These are phyloP conservation scores for Orbilia quercus DNA, from an alignment of 2,329 filamentous ascomycete genomes.

Conservation along the genomic window DNA sequence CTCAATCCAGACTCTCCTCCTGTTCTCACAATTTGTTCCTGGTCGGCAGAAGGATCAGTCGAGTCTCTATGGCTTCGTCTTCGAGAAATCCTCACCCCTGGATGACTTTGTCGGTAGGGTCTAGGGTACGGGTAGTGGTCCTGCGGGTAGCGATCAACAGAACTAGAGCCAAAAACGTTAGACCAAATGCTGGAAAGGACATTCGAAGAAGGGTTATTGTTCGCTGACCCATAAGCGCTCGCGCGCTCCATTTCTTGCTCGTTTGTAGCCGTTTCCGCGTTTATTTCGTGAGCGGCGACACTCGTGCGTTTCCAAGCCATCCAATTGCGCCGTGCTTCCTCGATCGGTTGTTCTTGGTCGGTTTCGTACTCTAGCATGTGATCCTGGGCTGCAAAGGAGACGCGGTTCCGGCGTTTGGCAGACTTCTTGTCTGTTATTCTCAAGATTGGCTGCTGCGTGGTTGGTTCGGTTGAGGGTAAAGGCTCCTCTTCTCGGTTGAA, in stretches of 20 bases:
- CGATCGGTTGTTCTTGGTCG: slow-evolving; percentile 20
- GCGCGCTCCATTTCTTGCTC: slow-evolving; percentile 7
- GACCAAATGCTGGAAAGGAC: not conserved
- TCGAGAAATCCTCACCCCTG: not conserved
- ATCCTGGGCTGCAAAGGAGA: slow-evolving; percentile 37
- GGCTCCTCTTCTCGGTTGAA: not conserved
- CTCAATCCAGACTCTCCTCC: not conserved
- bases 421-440: not conserved
- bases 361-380: slow-evolving; percentile 20
- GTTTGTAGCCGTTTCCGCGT: not conserved
- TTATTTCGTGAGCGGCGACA: not conserved
- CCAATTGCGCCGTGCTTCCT: slow-evolving; percentile 23
- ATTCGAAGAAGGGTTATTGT: not conserved
- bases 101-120: not conserved
- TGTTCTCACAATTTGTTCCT: not conserved
- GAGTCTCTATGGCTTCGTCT: not conserved
- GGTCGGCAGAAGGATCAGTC: not conserved
- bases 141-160: not conserved
- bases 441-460: slow-evolving; percentile 7
- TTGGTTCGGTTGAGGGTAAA: not conserved
- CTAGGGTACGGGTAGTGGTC: not conserved
- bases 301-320: slow-evolving; percentile 5
- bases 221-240: slow-evolving; percentile 10
- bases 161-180: not conserved
- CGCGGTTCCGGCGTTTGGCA: not conserved